Evolutionary conservation across 1,284 basidiomycete genomes (phyloP).

Genomic region (Ganoderma meredithae): DNA sequence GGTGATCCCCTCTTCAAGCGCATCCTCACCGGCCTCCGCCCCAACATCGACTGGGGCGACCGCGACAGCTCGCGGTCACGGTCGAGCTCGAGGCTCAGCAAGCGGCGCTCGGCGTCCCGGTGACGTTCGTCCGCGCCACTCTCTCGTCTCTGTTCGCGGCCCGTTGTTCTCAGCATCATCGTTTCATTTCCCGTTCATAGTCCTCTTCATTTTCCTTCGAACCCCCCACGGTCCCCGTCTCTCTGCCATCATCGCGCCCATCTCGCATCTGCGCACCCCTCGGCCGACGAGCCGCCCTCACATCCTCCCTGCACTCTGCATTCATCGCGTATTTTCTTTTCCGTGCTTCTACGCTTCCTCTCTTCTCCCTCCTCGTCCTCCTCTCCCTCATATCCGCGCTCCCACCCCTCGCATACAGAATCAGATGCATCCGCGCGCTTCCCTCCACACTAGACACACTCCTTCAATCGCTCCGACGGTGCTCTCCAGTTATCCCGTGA

Average conservation of each 20-base stretch:
- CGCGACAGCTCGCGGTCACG: constrained; percentile 20
- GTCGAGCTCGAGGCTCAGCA: constrained; percentile 17
- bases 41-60: constrained; percentile 31
- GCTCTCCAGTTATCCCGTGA: constrained; percentile 3
- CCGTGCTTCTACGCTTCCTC: constrained; percentile 10
- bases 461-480: constrained; percentile 18
- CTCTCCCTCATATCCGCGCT: constrained; percentile 15
- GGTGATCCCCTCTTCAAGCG: constrained; percentile 38
- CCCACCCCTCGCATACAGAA: constrained; percentile 10
- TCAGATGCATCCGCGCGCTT: constrained; percentile 16
- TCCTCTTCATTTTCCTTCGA: background rate
- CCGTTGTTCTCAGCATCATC: constrained; percentile 3
- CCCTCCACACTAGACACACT: constrained; percentile 20
- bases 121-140: constrained; percentile 23
- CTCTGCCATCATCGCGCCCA: constrained; percentile 9
- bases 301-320: background rate
- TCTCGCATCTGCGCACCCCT: background rate
- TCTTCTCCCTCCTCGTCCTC: constrained; percentile 3
- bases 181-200: constrained; percentile 8
- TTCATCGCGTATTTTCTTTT: background rate
- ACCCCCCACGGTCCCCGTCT: background rate
- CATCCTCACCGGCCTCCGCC: constrained; percentile 35
- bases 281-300: background rate
- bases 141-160: background rate
- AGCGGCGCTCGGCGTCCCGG: constrained; percentile 32